Evolutionary conservation across 2,329 filamentous ascomycete genomes (phyloP).

Genomic region (Lachnellula subtilissima): DNA sequence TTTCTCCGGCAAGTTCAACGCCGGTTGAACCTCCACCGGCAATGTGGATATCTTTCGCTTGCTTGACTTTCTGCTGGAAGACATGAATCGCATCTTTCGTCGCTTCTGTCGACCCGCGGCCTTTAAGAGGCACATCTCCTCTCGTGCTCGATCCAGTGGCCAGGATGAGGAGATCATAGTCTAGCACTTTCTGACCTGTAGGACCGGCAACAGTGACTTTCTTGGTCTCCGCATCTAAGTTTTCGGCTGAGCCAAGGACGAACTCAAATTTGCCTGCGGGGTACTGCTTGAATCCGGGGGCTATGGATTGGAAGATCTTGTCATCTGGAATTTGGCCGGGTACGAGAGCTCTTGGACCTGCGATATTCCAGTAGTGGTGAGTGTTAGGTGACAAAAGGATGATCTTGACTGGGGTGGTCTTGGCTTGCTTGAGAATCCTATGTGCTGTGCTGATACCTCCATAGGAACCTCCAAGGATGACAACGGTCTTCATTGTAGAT

Average conservation of each 20-base stretch:
- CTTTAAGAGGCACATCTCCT: slow-evolving; percentile 47
- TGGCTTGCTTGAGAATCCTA: slow-evolving; percentile 28
- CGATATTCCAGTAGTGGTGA: slow-evolving; percentile 47
- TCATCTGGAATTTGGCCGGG: slow-evolving; percentile 40
- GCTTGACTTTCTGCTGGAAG: slow-evolving; percentile 20
- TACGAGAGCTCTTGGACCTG: slow-evolving; percentile 43
- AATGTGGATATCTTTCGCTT: slow-evolving; percentile 28
- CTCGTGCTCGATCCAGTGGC: slow-evolving; percentile 47
- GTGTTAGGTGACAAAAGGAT: slow-evolving; percentile 49
- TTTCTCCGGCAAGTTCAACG: slow-evolving; percentile 29
- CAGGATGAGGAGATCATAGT: slow-evolving; percentile 50
- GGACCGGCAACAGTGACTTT: slow-evolving; percentile 38
- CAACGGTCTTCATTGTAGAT: slow-evolving; percentile 27
- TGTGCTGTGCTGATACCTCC: slow-evolving; percentile 30
- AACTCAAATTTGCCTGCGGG: slow-evolving; percentile 46
- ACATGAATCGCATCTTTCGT: slow-evolving; percentile 19
- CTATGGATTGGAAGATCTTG: slow-evolving; percentile 36
- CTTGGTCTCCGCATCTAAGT: slow-evolving; percentile 39
- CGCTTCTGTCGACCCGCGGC: slow-evolving; percentile 36
- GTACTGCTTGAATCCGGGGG: slow-evolving; percentile 45
- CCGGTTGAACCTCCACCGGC: slow-evolving; percentile 33
- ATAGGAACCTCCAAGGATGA: slow-evolving; percentile 32
- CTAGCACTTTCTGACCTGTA: slow-evolving; percentile 29
- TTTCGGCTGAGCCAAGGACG: slow-evolving; percentile 44
- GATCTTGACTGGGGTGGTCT: slow-evolving; percentile 41